phyloP scores from a whole-genome alignment of 345 rosid genomes.

The Kandelia obovata region DNA sequence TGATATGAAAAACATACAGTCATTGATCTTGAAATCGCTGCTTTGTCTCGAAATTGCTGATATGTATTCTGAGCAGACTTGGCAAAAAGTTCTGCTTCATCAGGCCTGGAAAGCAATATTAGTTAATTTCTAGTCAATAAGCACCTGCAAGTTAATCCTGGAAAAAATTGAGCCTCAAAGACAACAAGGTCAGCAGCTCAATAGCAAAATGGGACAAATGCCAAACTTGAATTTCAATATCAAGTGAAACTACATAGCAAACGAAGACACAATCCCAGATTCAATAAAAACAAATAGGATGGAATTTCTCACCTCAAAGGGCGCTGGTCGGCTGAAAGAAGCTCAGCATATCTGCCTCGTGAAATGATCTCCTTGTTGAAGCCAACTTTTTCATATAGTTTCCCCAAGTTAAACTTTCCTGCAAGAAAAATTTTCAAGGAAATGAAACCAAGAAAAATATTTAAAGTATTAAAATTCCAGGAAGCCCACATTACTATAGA shows the following conservation, averaged over 20 bases:
- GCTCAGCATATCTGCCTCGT: slow-evolving; percentile 88
- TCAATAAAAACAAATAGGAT: slow-evolving; percentile 2
- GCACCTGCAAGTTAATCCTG: neutral
- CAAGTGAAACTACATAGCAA: too few relatives aligned
- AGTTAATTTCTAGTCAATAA: slow-evolving; percentile 2
- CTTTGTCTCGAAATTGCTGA: slow-evolving; percentile 80
- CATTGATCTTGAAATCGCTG: slow-evolving; percentile 87
- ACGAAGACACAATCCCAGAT: too few relatives aligned
- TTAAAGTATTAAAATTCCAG: neutral
- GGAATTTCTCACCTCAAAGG: slow-evolving; percentile 61
- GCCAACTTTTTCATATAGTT: slow-evolving; percentile 84
- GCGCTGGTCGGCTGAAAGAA: slow-evolving; percentile 80
- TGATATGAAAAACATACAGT: slow-evolving; percentile 41
- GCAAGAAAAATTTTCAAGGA: slow-evolving; percentile 15
- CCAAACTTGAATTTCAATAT: neutral
- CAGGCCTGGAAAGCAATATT: slow-evolving; percentile 50
- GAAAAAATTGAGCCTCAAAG: neutral
- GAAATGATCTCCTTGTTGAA: slow-evolving; percentile 91
- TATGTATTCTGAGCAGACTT: slow-evolving; percentile 78
- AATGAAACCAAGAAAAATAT: neutral
- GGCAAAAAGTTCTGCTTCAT: slow-evolving; percentile 87
- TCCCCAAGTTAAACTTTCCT: slow-evolving; percentile 83
- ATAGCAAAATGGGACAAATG: neutral
- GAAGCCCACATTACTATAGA: neutral
- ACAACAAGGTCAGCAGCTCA: neutral